These are phyloP conservation scores for Colletotrichum destructivum DNA, from an alignment of 2,329 filamentous ascomycete species.

Conservation along the genomic window DNA sequence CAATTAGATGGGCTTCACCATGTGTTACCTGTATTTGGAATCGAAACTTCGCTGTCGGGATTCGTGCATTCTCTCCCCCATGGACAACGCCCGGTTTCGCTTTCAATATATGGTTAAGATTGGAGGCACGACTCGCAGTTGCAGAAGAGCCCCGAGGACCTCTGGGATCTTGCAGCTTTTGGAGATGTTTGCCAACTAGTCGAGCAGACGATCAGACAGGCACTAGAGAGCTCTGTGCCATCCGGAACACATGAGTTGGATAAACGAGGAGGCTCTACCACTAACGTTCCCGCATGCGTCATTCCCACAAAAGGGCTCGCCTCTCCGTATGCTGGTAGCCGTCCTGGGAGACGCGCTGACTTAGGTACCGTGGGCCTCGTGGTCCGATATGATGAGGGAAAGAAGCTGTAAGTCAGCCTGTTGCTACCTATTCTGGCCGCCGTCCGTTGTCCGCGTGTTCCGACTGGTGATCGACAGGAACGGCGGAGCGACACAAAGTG, in stretches of 20 bases:
- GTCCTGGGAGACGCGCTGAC: neutral
- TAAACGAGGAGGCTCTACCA: constrained; percentile 5
- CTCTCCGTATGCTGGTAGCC: neutral
- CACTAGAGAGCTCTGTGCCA: neutral
- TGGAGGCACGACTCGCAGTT: constrained; percentile 4
- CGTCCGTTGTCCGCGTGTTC: neutral
- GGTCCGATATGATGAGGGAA: neutral
- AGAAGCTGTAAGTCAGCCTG: constrained; percentile 6
- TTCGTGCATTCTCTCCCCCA: constrained; percentile 14
- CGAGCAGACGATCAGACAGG: neutral
- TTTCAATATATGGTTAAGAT: constrained; percentile 13
- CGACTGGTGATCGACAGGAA: constrained; percentile 13
- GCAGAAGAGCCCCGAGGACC: neutral
- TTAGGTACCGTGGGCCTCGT: neutral
- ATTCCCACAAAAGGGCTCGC: neutral
- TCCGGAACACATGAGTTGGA: constrained; percentile 2
- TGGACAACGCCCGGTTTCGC: neutral
- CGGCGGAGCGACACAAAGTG: constrained; percentile 9
- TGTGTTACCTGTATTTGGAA: constrained; percentile 28
- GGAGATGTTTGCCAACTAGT: neutral
- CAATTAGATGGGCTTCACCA: neutral
- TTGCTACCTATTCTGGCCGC: neutral
- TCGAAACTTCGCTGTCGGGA: constrained; percentile 15
- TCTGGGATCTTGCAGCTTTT: constrained; percentile 5
- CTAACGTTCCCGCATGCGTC: constrained; percentile 9